Base-by-base conservation (phyloP, 2,329 filamentous ascomycete genomes). In the Xylariales sp. region DNA sequence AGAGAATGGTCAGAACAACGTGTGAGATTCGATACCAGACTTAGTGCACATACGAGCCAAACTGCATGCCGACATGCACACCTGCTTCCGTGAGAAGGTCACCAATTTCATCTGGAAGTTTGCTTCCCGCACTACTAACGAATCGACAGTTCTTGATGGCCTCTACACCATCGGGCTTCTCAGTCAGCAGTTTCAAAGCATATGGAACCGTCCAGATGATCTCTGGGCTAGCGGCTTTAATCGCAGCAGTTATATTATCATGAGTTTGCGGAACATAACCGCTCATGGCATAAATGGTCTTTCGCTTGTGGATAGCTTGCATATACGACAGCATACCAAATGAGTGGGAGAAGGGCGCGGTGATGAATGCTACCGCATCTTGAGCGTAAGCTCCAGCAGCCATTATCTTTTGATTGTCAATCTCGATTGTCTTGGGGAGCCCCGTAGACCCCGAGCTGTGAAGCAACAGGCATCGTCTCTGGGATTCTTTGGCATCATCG, bases 131-230 rank as follows among this genome's bases (percentile, higher is more conserved):
- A 30, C 67, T 74, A 41, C 70, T 60, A 16, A 77, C 71, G 4
- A 70, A 51, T 31, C 69, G 63, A 16, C 67, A 58, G 11, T 53
- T 57, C 7, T 56, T 57, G 27, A 78, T 51, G 8, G 55, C 55
- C 5, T 63, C 53, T 6, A 76, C 61, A 0, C 76, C 77, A 11
- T 69, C 65, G 2, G 68, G 56, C 0, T 67, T 67, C 50, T 81
- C 77, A 1, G 70, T 67, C 1, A 81, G 60, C 1, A 81, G 56
- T 45, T 79, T 78, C 28, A 81, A 51, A 0, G 72, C 67, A 42
- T 80, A 81, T 0, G 77, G 77, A 3, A 81, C 76, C 18, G 62
- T 66, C 43, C 76, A 70, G 35, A 79, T 65, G 27, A 72, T 66
- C 35, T 78, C 62, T 1, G 69, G 63, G 24, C 65, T 52, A 17